Evolutionary conservation across 108 stramenopile genomes (phyloP).

Genomic region (Cyclostephanos tholiformis): DNA sequence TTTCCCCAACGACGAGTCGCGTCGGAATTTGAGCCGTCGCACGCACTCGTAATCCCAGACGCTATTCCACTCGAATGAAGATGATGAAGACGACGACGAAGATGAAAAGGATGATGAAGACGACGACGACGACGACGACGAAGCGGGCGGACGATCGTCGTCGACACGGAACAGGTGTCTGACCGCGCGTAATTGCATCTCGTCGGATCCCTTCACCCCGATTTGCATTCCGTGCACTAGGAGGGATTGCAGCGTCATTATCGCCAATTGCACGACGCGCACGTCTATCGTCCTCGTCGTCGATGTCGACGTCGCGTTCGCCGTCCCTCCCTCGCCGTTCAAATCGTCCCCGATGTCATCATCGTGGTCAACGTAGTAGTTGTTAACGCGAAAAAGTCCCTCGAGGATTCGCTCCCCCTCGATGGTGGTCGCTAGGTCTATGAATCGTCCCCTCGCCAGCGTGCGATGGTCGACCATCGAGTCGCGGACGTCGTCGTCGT

Average conservation of each 20-base stretch:
- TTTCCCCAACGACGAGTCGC: conserved; percentile 50
- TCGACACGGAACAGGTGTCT: conserved; percentile 51
- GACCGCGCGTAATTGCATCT: conserved; percentile 49
- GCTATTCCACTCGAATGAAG: conserved; percentile 24
- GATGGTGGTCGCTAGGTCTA: conserved; percentile 52
- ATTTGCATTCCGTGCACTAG: conserved; percentile 63
- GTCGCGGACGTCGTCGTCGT: too few species aligned
- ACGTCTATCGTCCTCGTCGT: not conserved
- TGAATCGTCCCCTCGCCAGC: conserved; percentile 51
- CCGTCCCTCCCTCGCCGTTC: too few species aligned
- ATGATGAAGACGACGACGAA: too few species aligned
- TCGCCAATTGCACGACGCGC: conserved; percentile 52
- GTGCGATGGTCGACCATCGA: too few species aligned
- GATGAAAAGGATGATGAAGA: not conserved
- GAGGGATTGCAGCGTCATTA: conserved; percentile 67
- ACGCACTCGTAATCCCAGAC: conserved; percentile 48
- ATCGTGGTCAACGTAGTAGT: too few species aligned
- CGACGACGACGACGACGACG: not conserved
- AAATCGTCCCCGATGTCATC: too few species aligned
- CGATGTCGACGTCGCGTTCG: conserved; percentile 6
- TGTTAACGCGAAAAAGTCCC: conserved; percentile 56
- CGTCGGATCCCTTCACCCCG: conserved; percentile 62
- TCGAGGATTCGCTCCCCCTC: conserved; percentile 52
- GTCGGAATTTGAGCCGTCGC: conserved; percentile 62
- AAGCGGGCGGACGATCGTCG: conserved; percentile 13